Evolutionary conservation across 768 basidiomycete species (phyloP), one percentile per base, ranked within the genome.

Genomic region (Russula sp.): DNA sequence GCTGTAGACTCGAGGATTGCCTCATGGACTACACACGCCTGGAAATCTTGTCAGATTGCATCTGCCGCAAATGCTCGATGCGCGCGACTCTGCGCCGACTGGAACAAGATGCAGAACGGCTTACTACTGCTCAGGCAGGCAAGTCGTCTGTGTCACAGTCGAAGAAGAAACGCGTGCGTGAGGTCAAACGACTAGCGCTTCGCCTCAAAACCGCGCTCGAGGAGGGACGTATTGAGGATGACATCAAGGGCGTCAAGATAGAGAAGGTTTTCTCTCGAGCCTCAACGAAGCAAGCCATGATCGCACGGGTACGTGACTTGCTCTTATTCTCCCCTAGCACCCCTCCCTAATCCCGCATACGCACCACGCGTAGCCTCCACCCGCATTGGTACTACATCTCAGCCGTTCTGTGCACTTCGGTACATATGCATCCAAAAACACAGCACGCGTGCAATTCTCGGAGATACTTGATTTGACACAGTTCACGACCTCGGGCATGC

Each of bases 41-140:
- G 35, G 97, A 99, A 72, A 75, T 90, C 40, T 80, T 99, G 51
- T 84, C 82, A n/a, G 94, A 95, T 70, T 96, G 94, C 69, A 85
- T 93, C 32, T 99, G 97, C 74, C 86, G 94, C 22, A 87, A 88
- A 64, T 99, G 97, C 71, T 92, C 94, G 1, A 77, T 98, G 64
- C 76, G 85, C 6, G 86, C 88, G 18, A 98, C 97, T 0, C 82
- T 84, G 67, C 76, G 76, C 53, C 79, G 85, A 52, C 78, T 95
- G 59, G 73, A 77, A 45, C 74, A 81, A 9, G 93, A 95, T 59
- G 77, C 84, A 5, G 80, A 84, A 40, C 75, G 79, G 22, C 76
- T 94, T n/a, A 65, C 73, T 9, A 73, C 69, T 47, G 68, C 22
- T 20, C 47, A 70, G 1, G 66, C 72, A 31, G 66, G 55, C 44